phyloP scores from a whole-genome alignment of 805 yeast species.

The Candida xyloterini region DNA sequence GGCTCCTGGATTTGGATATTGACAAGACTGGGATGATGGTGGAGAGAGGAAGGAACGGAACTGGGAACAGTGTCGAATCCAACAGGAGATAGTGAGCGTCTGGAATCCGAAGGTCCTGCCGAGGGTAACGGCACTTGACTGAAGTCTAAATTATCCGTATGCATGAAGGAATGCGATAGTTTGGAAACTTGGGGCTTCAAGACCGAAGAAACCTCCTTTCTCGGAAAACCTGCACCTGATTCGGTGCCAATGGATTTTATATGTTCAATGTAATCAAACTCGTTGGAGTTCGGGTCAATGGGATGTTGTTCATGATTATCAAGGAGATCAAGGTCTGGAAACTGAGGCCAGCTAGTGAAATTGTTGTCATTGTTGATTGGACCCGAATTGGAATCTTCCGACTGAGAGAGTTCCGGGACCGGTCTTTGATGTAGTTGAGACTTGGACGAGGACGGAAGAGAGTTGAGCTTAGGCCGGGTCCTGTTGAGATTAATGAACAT shows the following conservation, averaged over 20 bases:
- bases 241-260: slow-evolving; percentile 48
- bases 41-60: slow-evolving; percentile 23
- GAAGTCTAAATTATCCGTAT: slow-evolving; percentile 17
- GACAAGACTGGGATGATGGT: slow-evolving; percentile 23
- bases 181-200: slow-evolving; percentile 27
- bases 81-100: slow-evolving; percentile 20
- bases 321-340: slow-evolving; percentile 30
- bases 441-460: neutral
- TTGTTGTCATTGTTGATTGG: slow-evolving; percentile 15
- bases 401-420: neutral
- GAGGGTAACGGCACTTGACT: slow-evolving; percentile 11
- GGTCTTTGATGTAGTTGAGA: neutral
- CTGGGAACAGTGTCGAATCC: slow-evolving; percentile 23
- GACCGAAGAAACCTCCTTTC: slow-evolving; percentile 25
- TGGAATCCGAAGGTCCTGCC: slow-evolving; percentile 7
- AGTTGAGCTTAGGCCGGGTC: slow-evolving; percentile 9
- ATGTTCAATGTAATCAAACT: slow-evolving; percentile 64
- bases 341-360: slow-evolving; percentile 34
- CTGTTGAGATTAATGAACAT: slow-evolving; percentile 51
- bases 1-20: slow-evolving; percentile 15
- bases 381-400: neutral
- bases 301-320: slow-evolving; percentile 4
- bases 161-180: slow-evolving; percentile 28
- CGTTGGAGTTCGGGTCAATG: slow-evolving; percentile 47
- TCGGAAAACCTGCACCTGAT: slow-evolving; percentile 16